phyloP scores from a whole-genome alignment of 768 basidiomycete genomes.

The Xerocomellus amylosporus region DNA sequence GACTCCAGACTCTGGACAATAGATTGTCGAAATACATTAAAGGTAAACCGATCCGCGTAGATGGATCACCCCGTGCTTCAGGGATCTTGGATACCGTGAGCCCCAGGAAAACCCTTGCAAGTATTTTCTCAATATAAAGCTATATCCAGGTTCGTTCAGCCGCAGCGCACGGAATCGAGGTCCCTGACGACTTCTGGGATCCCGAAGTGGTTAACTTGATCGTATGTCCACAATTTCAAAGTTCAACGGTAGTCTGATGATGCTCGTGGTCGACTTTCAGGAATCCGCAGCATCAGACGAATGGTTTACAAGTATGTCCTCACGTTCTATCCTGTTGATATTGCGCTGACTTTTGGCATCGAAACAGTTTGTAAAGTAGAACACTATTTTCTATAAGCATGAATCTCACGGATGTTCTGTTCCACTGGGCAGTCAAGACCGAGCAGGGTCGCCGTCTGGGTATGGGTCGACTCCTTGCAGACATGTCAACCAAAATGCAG shows the following conservation, averaged over 20 bases:
- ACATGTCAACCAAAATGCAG: conserved; percentile 62
- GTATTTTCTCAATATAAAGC: not conserved
- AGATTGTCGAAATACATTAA: conserved; percentile 67
- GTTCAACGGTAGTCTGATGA: not conserved
- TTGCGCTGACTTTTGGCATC: conserved; percentile 3
- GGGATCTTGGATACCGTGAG: conserved; percentile 71
- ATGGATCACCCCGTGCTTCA: conserved; percentile 72
- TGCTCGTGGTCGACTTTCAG: conserved; percentile 31
- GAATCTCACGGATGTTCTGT: not conserved
- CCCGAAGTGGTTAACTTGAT: conserved; percentile 55
- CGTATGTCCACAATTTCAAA: conserved; percentile 34
- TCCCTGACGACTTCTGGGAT: conserved; percentile 73
- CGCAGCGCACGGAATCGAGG: conserved; percentile 63
- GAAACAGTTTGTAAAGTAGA: conserved; percentile 24
- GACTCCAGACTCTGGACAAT: conserved; percentile 57
- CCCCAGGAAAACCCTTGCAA: not conserved
- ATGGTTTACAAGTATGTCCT: conserved; percentile 63
- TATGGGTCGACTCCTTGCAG: conserved; percentile 71
- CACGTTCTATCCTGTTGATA: not conserved
- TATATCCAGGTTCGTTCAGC: conserved; percentile 59
- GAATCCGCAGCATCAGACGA: conserved; percentile 73
- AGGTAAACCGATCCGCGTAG: conserved; percentile 67
- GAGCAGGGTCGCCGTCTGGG: conserved; percentile 74
- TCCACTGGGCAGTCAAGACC: conserved; percentile 52
- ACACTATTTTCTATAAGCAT: not conserved